phyloP scores from a whole-genome alignment of 306 rosid species.

The Crotalaria pallida region DNA sequence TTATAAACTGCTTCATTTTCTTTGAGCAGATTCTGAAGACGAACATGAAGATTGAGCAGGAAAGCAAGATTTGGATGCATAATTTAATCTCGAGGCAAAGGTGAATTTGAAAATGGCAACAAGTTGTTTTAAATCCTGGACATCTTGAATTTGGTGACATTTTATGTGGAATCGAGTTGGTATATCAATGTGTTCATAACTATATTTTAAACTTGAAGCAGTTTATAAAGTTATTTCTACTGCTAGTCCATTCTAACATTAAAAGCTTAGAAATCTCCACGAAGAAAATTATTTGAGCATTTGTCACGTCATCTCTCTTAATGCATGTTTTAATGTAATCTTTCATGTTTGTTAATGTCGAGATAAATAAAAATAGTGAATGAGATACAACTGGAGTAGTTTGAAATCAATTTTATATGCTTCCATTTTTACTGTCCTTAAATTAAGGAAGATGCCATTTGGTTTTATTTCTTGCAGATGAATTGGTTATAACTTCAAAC shows the following conservation, averaged over 20 bases:
- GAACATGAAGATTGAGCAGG: conserved; percentile 81
- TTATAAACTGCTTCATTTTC: conserved; percentile 9
- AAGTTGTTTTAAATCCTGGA: conserved; percentile 7
- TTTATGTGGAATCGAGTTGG: not conserved
- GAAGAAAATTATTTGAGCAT: not conserved
- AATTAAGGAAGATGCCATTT: conserved; percentile 1
- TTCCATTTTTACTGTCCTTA: conserved; percentile 3
- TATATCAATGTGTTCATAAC: not conserved
- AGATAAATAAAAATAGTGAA: not conserved
- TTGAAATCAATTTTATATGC: not conserved
- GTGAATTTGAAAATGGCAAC: conserved; percentile 26
- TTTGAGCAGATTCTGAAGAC: conserved; percentile 75
- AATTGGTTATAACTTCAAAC: conserved; percentile 22
- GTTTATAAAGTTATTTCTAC: not conserved
- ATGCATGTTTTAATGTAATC: not conserved
- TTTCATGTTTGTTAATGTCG: not conserved
- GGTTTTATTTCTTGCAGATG: conserved; percentile 42
- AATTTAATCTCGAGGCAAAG: conserved; percentile 31
- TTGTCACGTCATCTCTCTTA: not conserved
- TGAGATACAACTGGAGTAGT: not conserved
- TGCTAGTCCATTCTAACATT: not conserved
- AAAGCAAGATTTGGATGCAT: conserved; percentile 20
- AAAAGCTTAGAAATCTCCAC: not conserved
- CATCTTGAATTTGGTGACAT: not conserved
- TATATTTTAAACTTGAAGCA: not conserved